A percentile compares a stretch with the other conserved stretches of the same genome.
Evolutionary conservation across 2,329 filamentous ascomycete species (phyloP).

Genomic region (Phialophora macrospora): DNA sequence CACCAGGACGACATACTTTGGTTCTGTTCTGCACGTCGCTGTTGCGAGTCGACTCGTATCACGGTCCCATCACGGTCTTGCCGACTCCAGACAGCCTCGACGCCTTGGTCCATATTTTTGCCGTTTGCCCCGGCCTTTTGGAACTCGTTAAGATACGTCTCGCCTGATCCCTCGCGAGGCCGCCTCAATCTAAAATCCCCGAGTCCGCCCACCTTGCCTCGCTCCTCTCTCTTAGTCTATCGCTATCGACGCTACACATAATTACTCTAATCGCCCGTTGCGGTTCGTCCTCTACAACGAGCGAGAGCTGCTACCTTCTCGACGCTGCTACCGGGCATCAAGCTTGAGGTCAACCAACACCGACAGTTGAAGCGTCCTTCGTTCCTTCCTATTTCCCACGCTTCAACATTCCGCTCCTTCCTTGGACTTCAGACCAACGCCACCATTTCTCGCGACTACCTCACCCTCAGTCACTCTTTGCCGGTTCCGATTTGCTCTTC

Average conservation of each 20-base stretch:
- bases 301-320: not conserved
- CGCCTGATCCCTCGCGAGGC: conserved; percentile 32
- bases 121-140: conserved; percentile 19
- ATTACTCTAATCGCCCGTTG: conserved; percentile 7
- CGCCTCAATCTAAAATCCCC: conserved; percentile 35
- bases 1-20: not conserved
- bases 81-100: conserved; percentile 10
- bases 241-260: conserved; percentile 16
- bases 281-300: conserved; percentile 7
- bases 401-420: conserved; percentile 1
- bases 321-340: not conserved
- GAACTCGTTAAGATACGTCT: conserved; percentile 23
- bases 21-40: not conserved
- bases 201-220: conserved; percentile 18
- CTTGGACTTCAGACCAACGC: conserved; percentile 1
- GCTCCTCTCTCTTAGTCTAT: conserved; percentile 19
- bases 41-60: conserved; percentile 15
- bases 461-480: conserved; percentile 22
- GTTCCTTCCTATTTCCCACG: conserved; percentile 12
- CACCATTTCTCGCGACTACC: not conserved
- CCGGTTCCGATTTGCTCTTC: not conserved
- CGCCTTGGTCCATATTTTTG: conserved; percentile 19
- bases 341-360: not conserved
- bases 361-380: not conserved
- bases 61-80: conserved; percentile 7